Percentiles rank a stretch among this genome's conserved stretches.
These are phyloP conservation scores for Colletotrichum filicis DNA, from an alignment of 2,329 filamentous ascomycete genomes.

Conservation along the genomic window DNA sequence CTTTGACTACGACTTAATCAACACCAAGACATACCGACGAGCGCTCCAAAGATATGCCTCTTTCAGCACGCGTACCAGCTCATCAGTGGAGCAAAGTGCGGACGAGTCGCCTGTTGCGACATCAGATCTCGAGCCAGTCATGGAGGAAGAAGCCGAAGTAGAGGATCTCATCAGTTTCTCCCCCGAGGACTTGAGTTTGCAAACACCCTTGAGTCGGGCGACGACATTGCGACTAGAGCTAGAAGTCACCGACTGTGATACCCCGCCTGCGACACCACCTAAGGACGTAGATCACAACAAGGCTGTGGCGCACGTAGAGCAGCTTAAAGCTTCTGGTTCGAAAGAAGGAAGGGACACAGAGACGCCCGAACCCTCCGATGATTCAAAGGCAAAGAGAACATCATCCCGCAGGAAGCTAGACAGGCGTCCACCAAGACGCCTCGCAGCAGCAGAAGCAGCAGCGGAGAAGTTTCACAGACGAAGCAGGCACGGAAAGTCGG, in stretches of 20 bases:
- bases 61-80: not conserved
- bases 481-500: not conserved
- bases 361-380: not conserved
- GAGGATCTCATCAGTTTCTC: not conserved
- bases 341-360: not conserved
- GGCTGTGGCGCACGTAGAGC: not conserved
- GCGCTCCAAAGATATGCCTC: conserved; percentile 15
- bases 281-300: not conserved
- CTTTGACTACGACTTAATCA: conserved; percentile 30
- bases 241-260: not conserved
- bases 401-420: not conserved
- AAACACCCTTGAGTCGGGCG: not conserved
- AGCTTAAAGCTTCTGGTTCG: no score
- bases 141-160: not conserved
- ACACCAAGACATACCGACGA: conserved; percentile 23
- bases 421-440: not conserved
- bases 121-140: not conserved
- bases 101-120: not conserved
- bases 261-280: not conserved
- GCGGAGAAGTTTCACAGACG: conserved; percentile 3
- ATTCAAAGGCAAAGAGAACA: not conserved
- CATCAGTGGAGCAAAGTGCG: not conserved
- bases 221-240: conserved; percentile 2
- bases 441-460: not conserved
- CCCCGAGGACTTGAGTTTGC: not conserved